Conservation (phyloP, 129 eudicot species). For the Saussurea involucrata region DNA sequence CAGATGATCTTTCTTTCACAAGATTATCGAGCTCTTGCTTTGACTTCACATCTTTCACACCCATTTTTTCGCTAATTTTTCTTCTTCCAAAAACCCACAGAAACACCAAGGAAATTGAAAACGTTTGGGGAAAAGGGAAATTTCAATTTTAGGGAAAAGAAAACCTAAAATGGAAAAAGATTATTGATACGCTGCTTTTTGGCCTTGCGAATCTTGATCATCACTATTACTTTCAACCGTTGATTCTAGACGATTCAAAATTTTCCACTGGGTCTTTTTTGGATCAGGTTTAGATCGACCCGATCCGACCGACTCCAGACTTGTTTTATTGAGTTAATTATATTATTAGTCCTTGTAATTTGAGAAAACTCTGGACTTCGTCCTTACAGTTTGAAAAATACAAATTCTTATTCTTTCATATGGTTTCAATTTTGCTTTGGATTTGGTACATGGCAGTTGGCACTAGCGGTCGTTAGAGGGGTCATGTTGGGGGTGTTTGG, state of each 20-base stretch:
- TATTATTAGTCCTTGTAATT: neutral
- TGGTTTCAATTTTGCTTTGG: no score
- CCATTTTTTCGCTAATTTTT: slow-evolving; percentile 22
- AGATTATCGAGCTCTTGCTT: slow-evolving; percentile 61
- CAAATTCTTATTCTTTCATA: neutral
- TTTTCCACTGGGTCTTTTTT: neutral
- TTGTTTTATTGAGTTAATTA: neutral
- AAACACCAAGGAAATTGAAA: neutral
- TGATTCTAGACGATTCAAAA: neutral
- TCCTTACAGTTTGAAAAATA: neutral
- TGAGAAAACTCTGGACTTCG: neutral
- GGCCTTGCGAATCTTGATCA: neutral
- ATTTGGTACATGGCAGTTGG: no score
- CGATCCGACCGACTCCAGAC: no score
- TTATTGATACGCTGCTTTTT: slow-evolving; percentile 3
- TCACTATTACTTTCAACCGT: slow-evolving; percentile 17
- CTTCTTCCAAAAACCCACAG: slow-evolving; percentile 7
- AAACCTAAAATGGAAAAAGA: slow-evolving; percentile 10
- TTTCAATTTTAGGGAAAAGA: slow-evolving; percentile 4
- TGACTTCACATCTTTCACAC: slow-evolving; percentile 72
- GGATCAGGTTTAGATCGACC: no score
- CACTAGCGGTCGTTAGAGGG: neutral
- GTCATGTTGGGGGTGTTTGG: no score
- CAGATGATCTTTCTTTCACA: slow-evolving; percentile 47
- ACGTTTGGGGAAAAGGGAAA: slow-evolving; percentile 10